Evolutionary conservation across 108 stramenopile species (phyloP).

Genomic region (Fragilaria crotonensis): DNA sequence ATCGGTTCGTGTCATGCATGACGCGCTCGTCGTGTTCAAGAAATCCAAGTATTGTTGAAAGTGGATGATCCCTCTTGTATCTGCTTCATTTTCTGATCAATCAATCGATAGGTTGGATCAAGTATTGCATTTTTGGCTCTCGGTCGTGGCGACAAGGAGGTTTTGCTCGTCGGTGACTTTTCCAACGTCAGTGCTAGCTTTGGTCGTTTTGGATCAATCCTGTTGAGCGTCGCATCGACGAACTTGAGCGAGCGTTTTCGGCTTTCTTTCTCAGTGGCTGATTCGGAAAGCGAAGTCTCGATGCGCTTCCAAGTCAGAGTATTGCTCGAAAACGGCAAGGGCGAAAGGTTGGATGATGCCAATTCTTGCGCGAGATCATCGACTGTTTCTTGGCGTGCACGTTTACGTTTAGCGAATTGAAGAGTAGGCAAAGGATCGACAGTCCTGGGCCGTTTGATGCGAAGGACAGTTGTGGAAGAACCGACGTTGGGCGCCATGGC

Average conservation of each 20-base stretch:
- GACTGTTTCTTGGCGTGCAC: not conserved
- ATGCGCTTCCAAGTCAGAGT: not conserved
- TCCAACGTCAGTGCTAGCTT: not conserved
- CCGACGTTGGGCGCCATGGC: not conserved
- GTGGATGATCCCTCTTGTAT: constrained; percentile 18
- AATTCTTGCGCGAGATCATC: not conserved
- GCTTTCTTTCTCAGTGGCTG: not conserved
- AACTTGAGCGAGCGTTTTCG: not conserved
- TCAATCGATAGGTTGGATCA: constrained; percentile 2
- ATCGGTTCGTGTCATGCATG: not conserved
- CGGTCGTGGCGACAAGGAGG: not conserved
- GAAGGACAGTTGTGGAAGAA: constrained; percentile 1
- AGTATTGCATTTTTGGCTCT: constrained; percentile 1
- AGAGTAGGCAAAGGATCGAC: not conserved
- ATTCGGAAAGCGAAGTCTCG: not conserved
- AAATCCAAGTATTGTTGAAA: constrained; percentile 21
- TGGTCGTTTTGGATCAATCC: not conserved
- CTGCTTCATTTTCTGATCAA: constrained; percentile 12
- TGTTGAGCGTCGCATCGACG: not conserved
- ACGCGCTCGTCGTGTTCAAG: constrained; percentile 21
- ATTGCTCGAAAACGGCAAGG: not conserved
- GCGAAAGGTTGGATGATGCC: not conserved
- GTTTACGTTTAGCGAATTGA: not conserved
- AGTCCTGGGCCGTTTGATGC: constrained; percentile 2
- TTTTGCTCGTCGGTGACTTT: not conserved